A percentile compares a stretch with the other conserved stretches of the same genome.
These are phyloP conservation scores for Bruguiera sexangula DNA, from an alignment of 345 rosid genomes.

Conservation along the genomic window DNA sequence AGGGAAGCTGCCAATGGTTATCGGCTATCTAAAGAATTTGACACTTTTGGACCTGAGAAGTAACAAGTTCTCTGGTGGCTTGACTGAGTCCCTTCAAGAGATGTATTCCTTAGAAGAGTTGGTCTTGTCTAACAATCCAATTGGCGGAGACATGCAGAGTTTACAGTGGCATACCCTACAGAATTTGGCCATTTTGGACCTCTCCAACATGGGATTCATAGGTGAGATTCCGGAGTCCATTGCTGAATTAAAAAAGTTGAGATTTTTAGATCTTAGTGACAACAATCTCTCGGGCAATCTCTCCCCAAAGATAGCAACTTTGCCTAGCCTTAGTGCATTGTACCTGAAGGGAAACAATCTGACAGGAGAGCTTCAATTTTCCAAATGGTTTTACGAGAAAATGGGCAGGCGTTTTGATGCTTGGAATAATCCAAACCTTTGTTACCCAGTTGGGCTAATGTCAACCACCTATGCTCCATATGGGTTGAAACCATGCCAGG, in stretches of 20 bases:
- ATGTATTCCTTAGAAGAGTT: slow-evolving; percentile 64
- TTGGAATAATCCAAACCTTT: slow-evolving; percentile 79
- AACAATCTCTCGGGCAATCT: slow-evolving; percentile 62
- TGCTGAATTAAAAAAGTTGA: slow-evolving; percentile 54
- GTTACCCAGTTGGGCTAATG: slow-evolving; percentile 42
- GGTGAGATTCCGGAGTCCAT: slow-evolving; percentile 70
- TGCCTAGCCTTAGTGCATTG: slow-evolving; percentile 60
- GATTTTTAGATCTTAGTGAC: slow-evolving; percentile 71
- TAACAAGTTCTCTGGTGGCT: slow-evolving; percentile 71
- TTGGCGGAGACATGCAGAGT: slow-evolving; percentile 50
- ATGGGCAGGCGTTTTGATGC: slow-evolving; percentile 84
- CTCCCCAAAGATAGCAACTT: slow-evolving; percentile 50
- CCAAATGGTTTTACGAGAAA: slow-evolving; percentile 51
- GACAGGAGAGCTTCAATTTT: slow-evolving; percentile 67
- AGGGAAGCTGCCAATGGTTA: slow-evolving; percentile 48
- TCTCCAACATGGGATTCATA: slow-evolving; percentile 44
- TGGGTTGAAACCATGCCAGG: slow-evolving; percentile 67
- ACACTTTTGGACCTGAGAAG: slow-evolving; percentile 73
- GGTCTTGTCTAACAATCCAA: slow-evolving; percentile 55
- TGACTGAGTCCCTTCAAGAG: slow-evolving; percentile 49
- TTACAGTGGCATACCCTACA: slow-evolving; percentile 54
- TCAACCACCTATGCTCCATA: slow-evolving; percentile 45
- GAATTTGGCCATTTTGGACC: slow-evolving; percentile 63
- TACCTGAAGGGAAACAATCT: slow-evolving; percentile 78
- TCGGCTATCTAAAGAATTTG: slow-evolving; percentile 52